Base-by-base conservation (phyloP, 2,329 filamentous ascomycete genomes). In the Ambrosiella cleistominuta region DNA sequence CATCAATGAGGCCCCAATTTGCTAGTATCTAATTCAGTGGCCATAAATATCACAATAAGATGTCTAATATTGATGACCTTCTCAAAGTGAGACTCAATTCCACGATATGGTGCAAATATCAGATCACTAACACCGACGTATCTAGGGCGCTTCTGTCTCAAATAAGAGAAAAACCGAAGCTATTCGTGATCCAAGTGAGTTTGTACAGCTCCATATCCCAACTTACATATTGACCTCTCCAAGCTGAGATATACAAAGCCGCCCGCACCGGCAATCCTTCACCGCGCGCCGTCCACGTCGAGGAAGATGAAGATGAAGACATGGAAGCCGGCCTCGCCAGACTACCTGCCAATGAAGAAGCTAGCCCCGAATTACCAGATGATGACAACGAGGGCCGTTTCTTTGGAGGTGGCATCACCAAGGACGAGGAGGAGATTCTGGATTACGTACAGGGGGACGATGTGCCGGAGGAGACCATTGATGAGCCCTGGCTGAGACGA, bases 371-470 rank as follows among this genome's bases (percentile, higher is more conserved):
- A 80, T 53, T 73, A 77, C 2, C 27, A 27, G 68, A 67, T 9
- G 66, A 66, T 2, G 67, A 62, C 15, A 88, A 95, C 57, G 93
- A 95, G 63, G 93, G 91, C 0, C 83, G 93, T 9, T 98, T 98
- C 74, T 98, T 96, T 65, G 93, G 91, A 49, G 87, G 89, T 57
- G 93, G 93, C 39, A 85, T 98, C 64, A 88, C 85, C 35, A 78
- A 83, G 60, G 78, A 88, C 63, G 88, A 94, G 63, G 83, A 82
- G 1, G 80, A 89, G 64, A 87, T 93, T 17, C 77, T 98, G 66
- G 86, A 97, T 70, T 97, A 85, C 66, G 81, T 98, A 62, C 88
- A 96, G 54, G 70, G 69, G 17, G 68, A 68, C 35, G 68, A 70
- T 55, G 67, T 65, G 7, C 66, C 66, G 62, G 77, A 81, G 0